phyloP scores from a whole-genome alignment of 2,329 filamentous ascomycete genomes.

The Cordyceps tenuipes region DNA sequence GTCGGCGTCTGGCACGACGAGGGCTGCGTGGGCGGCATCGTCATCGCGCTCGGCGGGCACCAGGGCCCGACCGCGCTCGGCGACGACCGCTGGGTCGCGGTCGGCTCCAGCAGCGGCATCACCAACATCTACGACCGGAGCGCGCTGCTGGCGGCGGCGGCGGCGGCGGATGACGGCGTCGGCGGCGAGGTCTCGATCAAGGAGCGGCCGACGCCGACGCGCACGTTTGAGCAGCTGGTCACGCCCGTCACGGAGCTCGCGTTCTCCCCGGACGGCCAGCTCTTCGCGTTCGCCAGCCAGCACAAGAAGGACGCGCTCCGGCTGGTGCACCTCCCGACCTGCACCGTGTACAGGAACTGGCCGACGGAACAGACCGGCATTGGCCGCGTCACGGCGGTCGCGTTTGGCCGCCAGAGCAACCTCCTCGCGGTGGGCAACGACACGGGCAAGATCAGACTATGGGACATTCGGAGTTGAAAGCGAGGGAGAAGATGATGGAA shows the following conservation, averaged over 20 bases:
- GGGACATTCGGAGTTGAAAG: constrained; percentile 67
- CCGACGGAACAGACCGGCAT: constrained; percentile 84
- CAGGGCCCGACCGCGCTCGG: constrained; percentile 56
- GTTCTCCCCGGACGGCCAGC: constrained; percentile 83
- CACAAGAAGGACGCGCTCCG: constrained; percentile 84
- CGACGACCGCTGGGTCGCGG: constrained; percentile 78
- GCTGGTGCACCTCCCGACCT: constrained; percentile 82
- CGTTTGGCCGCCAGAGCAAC: constrained; percentile 57
- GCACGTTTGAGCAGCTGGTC: constrained; percentile 75
- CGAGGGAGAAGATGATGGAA: background rate
- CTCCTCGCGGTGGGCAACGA: constrained; percentile 84
- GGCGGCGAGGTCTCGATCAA: constrained; percentile 41
- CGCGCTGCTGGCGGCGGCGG: constrained; percentile 40
- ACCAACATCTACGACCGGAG: constrained; percentile 88
- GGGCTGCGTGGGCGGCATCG: constrained; percentile 77
- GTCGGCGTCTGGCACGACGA: constrained; percentile 83
- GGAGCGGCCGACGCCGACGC: constrained; percentile 60
- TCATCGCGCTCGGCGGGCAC: constrained; percentile 67
- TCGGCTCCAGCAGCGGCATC: constrained; percentile 80
- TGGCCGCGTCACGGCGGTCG: constrained; percentile 69
- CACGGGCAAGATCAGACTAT: constrained; percentile 76
- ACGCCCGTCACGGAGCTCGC: constrained; percentile 72
- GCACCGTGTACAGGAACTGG: constrained; percentile 95
- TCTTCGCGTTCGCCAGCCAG: constrained; percentile 76
- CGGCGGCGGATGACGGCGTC: constrained; percentile 16